Percentiles rank a stretch among this genome's conserved stretches.
These are phyloP conservation scores for Dissophora globulifera DNA, from an alignment of 192 early-diverging fungal genomes.

Conservation along the genomic window DNA sequence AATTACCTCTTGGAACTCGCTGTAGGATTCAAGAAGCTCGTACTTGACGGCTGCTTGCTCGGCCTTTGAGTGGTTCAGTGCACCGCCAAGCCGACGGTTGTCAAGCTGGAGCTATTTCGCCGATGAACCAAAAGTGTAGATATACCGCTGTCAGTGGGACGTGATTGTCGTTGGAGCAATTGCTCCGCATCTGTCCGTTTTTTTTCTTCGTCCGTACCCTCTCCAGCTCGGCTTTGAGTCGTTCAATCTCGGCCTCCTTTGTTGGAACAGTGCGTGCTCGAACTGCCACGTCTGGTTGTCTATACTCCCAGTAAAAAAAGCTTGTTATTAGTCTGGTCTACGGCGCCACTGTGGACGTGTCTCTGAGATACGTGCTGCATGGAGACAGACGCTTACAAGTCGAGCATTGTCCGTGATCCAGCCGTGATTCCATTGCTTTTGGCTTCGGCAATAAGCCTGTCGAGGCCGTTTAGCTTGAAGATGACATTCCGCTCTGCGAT, in stretches of 20 bases:
- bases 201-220: slow-evolving; percentile 6
- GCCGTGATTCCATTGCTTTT: slow-evolving; percentile 37
- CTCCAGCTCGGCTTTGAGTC: slow-evolving; percentile 43
- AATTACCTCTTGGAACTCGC: slow-evolving; percentile 39
- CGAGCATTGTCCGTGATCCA: slow-evolving; percentile 35
- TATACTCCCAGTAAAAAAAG: not conserved
- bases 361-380: too few species aligned
- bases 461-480: slow-evolving; percentile 44
- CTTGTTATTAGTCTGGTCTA: not conserved
- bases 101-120: slow-evolving; percentile 30
- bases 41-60: slow-evolving; percentile 28
- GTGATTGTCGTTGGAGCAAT: too few species aligned
- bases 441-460: slow-evolving; percentile 40
- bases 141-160: too few species aligned
- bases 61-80: slow-evolving; percentile 35
- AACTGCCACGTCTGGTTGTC: slow-evolving; percentile 37
- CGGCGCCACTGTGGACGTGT: slow-evolving; percentile 14
- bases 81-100: slow-evolving; percentile 35
- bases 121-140: too few species aligned
- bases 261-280: slow-evolving; percentile 47
- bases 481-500: slow-evolving; percentile 42
- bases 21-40: slow-evolving; percentile 32
- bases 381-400: too few species aligned
- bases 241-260: slow-evolving; percentile 46
- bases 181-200: too few species aligned